Percentiles rank a stretch among this genome's conserved stretches.
phyloP scores from a whole-genome alignment of 2,329 filamentous ascomycete genomes.

The Cladosporium sp. region DNA sequence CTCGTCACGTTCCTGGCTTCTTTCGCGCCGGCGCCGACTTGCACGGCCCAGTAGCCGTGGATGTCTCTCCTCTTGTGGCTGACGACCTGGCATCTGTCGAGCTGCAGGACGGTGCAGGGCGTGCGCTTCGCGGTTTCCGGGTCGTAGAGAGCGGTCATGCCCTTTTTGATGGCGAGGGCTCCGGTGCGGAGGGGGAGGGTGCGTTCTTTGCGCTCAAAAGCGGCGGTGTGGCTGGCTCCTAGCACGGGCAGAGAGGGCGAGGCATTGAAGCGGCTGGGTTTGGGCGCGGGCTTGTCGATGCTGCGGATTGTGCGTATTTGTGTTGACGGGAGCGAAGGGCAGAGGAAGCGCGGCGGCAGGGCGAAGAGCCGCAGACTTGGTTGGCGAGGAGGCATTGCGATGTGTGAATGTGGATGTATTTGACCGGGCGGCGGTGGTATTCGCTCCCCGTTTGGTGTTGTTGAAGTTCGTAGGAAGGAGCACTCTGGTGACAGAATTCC shows the following conservation, averaged over 20 bases:
- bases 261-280: conserved; percentile 56
- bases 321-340: conserved; percentile 35
- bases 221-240: conserved; percentile 58
- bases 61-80: conserved; percentile 77
- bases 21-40: conserved; percentile 78
- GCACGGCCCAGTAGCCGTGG: conserved; percentile 93
- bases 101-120: conserved; percentile 87
- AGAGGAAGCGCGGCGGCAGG: conserved; percentile 38
- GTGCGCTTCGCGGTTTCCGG: conserved; percentile 72
- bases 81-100: conserved; percentile 89
- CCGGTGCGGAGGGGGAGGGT: conserved; percentile 72
- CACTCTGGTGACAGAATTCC: background rate
- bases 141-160: conserved; percentile 91
- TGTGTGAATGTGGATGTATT: background rate
- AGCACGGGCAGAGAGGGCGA: conserved; percentile 54
- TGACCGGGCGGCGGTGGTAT: background rate
- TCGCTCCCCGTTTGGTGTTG: background rate
- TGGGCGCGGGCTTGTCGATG: conserved; percentile 49
- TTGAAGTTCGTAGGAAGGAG: background rate
- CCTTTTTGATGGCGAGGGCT: conserved; percentile 84
- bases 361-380: conserved; percentile 29
- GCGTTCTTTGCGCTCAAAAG: conserved; percentile 59
- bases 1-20: conserved; percentile 75
- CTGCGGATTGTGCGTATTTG: conserved; percentile 56
- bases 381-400: conserved; percentile 33